phyloP scores from a whole-genome alignment of 2,329 filamentous ascomycete species.

The Trichophyton equinum region DNA sequence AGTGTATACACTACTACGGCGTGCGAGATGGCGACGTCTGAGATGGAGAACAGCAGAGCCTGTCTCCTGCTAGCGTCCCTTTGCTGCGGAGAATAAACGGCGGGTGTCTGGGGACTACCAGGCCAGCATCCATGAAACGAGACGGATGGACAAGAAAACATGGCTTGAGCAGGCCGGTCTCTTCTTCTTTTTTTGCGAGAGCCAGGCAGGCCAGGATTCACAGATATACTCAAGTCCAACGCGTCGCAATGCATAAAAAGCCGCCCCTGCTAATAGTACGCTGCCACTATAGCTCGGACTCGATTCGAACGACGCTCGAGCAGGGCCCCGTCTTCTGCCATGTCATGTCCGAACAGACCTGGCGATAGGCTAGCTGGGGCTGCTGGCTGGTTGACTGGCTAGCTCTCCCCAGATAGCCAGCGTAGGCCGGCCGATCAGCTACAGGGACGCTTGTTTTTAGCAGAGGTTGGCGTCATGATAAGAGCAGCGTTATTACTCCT shows the following conservation, averaged over 20 bases:
- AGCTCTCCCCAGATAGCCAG: too few relatives aligned
- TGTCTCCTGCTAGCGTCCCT: not conserved
- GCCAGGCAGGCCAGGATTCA: not conserved
- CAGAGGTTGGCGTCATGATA: not conserved
- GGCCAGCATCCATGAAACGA: not conserved
- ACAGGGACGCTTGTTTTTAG: not conserved
- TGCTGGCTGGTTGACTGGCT: too few relatives aligned
- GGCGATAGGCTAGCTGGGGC: too few relatives aligned
- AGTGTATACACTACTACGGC: not conserved
- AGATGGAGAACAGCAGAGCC: not conserved
- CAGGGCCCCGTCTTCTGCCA: too few relatives aligned
- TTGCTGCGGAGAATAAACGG: constrained; percentile 1
- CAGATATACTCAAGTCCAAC: not conserved
- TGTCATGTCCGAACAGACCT: too few relatives aligned
- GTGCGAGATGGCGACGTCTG: not conserved
- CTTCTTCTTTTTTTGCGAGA: not conserved
- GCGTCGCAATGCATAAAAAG: constrained; percentile 1
- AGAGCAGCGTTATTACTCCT: not conserved
- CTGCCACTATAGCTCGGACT: not conserved
- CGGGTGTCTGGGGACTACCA: not conserved
- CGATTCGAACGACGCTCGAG: too few relatives aligned
- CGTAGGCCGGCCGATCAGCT: not conserved
- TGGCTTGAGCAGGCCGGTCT: not conserved
- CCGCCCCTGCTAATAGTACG: constrained; percentile 2
- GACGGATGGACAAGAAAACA: not conserved